phyloP scores from a whole-genome alignment of 371 early-diverging fungal genomes.

The Batrachochytrium dendrobatidis region DNA sequence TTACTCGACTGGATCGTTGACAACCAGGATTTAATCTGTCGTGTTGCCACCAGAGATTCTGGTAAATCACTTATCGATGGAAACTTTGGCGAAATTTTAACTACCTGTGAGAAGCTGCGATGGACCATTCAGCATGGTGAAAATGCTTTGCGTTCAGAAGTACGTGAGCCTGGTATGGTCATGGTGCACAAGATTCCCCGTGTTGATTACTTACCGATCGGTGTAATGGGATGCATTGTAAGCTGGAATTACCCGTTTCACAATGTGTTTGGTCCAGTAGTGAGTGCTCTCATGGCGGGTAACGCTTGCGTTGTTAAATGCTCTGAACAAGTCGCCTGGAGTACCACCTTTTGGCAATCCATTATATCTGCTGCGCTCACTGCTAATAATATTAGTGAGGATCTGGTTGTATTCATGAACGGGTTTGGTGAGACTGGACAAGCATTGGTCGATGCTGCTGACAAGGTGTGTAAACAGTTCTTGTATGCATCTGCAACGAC shows the following conservation, averaged over 20 bases:
- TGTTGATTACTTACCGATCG: constrained; percentile 50
- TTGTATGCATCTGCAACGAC: background rate
- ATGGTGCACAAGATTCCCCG: constrained; percentile 70
- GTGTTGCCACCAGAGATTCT: constrained; percentile 70
- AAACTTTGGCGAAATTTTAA: constrained; percentile 73
- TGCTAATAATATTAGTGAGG: constrained; percentile 63
- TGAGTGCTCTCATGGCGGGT: constrained; percentile 76
- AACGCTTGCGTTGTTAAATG: constrained; percentile 78
- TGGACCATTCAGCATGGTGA: constrained; percentile 82
- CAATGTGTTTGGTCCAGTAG: constrained; percentile 73
- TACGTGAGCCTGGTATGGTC: constrained; percentile 61
- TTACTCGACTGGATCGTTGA: constrained; percentile 64
- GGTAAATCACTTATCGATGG: constrained; percentile 85
- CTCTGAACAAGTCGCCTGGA: constrained; percentile 82
- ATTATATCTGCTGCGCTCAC: constrained; percentile 57
- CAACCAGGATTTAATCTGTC: constrained; percentile 71
- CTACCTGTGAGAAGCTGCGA: constrained; percentile 69
- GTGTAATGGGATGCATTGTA: constrained; percentile 25
- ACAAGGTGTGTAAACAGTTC: constrained; percentile 26
- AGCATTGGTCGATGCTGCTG: constrained; percentile 54
- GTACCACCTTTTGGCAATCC: constrained; percentile 33
- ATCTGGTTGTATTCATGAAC: constrained; percentile 69
- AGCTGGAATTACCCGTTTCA: constrained; percentile 50
- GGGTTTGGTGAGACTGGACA: constrained; percentile 77
- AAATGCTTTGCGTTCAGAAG: constrained; percentile 54